These are phyloP conservation scores for Cenchrus americanus DNA, from an alignment of 176 grass and related monocot species.

Conservation along the genomic window DNA sequence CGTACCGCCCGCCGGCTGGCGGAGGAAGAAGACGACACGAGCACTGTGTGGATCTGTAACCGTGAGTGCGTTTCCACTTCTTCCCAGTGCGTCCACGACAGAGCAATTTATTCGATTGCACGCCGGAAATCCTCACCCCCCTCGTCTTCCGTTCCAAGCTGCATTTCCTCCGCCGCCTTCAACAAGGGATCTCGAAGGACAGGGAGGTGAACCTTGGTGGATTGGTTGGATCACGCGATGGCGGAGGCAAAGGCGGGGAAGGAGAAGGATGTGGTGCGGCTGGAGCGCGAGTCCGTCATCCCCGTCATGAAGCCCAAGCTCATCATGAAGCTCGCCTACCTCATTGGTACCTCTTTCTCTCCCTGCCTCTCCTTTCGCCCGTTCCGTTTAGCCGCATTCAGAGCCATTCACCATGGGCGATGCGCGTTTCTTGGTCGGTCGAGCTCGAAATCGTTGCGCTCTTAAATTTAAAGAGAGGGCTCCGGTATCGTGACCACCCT, in stretches of 20 bases:
- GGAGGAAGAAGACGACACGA: slow-evolving; percentile 6
- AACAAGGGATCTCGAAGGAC: neutral
- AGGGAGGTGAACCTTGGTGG: neutral
- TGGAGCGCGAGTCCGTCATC: slow-evolving; percentile 91
- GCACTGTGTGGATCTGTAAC: slow-evolving; percentile 49
- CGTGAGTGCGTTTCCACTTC: slow-evolving; percentile 43
- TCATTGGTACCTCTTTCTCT: slow-evolving; percentile 59
- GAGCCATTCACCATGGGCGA: neutral
- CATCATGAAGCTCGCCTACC: slow-evolving; percentile 95
- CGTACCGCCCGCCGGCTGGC: no score
- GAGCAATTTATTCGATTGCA: slow-evolving; percentile 31
- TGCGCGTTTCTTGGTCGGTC: slow-evolving; percentile 17
- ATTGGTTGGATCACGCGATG: slow-evolving; percentile 18
- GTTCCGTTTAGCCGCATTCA: neutral
- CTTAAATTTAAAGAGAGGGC: neutral
- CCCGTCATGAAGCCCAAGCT: slow-evolving; percentile 91
- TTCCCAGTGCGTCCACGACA: slow-evolving; percentile 7
- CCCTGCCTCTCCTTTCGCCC: neutral
- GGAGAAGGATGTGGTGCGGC: slow-evolving; percentile 70
- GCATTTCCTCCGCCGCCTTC: slow-evolving; percentile 19
- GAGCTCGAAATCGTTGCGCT: neutral
- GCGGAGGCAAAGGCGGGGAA: slow-evolving; percentile 31
- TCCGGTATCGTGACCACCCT: neutral
- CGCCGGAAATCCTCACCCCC: neutral
- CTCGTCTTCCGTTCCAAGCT: slow-evolving; percentile 1